Conservation (phyloP, 2,329 filamentous ascomycete species). For the Aspergillus sp. region DNA sequence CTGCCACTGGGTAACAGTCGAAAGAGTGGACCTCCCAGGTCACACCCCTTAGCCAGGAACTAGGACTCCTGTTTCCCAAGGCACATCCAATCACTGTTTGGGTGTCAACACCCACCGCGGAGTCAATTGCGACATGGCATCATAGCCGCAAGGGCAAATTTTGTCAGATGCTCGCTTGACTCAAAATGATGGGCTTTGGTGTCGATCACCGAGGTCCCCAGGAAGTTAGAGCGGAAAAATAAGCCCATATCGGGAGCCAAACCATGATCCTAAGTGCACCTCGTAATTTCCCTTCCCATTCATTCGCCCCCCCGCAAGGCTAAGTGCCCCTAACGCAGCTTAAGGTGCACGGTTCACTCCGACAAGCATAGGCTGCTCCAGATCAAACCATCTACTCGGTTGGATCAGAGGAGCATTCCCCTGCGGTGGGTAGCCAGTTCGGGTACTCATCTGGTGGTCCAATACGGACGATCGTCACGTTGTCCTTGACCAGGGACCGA, state of each 20-base stretch:
- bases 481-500: constrained; percentile 11
- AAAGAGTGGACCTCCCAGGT: background rate
- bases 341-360: constrained; percentile 14
- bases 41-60: constrained; percentile 11
- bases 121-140: constrained; percentile 11
- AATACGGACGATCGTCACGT: constrained; percentile 7
- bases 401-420: constrained; percentile 7
- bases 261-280: constrained; percentile 9
- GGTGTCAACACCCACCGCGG: background rate
- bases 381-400: constrained; percentile 10
- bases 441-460: background rate
- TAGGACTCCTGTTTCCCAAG: constrained; percentile 1
- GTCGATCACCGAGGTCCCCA: constrained; percentile 18
- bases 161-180: constrained; percentile 13
- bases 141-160: constrained; percentile 2
- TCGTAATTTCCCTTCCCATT: constrained; percentile 21
- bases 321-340: constrained; percentile 9
- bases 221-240: constrained; percentile 5
- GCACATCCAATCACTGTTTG: constrained; percentile 6
- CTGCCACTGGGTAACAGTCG: background rate
- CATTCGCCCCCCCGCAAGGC: constrained; percentile 15
- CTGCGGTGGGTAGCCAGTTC: constrained; percentile 4
- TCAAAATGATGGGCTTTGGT: constrained; percentile 5
- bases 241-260: constrained; percentile 10
- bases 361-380: constrained; percentile 13